These are phyloP conservation scores for Kwoniella dendrophila DNA, from an alignment of 768 basidiomycete genomes.

Conservation along the genomic window DNA sequence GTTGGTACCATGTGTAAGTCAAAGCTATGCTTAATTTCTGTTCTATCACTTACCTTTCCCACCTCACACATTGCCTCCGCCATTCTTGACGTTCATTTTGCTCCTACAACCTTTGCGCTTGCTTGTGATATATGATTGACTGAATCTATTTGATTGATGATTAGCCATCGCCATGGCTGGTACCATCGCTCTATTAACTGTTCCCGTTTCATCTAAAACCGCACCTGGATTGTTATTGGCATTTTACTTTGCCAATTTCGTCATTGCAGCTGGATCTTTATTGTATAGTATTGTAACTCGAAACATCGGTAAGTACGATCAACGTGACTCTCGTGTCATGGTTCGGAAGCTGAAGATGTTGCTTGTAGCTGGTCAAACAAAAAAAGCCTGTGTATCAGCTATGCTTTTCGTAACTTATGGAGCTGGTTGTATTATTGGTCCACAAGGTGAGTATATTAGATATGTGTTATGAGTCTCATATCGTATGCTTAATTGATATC, in stretches of 20 bases:
- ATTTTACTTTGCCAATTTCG: constrained; percentile 56
- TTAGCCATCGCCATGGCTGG: constrained; percentile 60
- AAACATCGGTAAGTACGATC: constrained; percentile 28
- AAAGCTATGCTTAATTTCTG: neutral
- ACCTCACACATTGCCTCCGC: too few relatives aligned
- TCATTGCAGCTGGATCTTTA: constrained; percentile 38
- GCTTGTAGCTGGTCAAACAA: constrained; percentile 60
- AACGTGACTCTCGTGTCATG: neutral
- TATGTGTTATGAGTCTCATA: constrained; percentile 12
- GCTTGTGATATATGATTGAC: neutral
- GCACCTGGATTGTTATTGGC: constrained; percentile 62
- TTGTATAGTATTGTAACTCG: constrained; percentile 39
- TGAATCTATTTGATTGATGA: neutral
- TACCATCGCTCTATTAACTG: constrained; percentile 61
- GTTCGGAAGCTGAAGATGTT: neutral
- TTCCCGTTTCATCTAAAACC: constrained; percentile 58
- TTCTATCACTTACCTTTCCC: too few relatives aligned
- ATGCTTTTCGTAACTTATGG: constrained; percentile 64
- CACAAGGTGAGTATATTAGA: constrained; percentile 59
- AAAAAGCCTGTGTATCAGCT: constrained; percentile 61
- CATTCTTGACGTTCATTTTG: too few relatives aligned
- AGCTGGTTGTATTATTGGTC: constrained; percentile 62
- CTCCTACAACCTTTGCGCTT: neutral
- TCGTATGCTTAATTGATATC: neutral
- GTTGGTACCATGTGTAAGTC: constrained; percentile 59